Conservation (phyloP, 176 grass and related monocot species). For the bread wheat (Triticum aestivum) region IWGSC_CS_RefSeq_v2.1 NC_057802.1:443081450-443081949, state of each 20-base stretch:
- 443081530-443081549: slow-evolving; percentile 4
- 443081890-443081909: not conserved
- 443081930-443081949: not conserved
- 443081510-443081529: slow-evolving; percentile 54
- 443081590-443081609: slow-evolving; percentile 29
- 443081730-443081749: slow-evolving; percentile 41
- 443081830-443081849: slow-evolving; percentile 15
- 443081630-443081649: slow-evolving; percentile 13
- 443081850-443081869: not conserved
- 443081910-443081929: slow-evolving; percentile 7
- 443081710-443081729: slow-evolving; percentile 46
- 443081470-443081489: slow-evolving; percentile 56
- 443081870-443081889: not conserved
- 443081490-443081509: slow-evolving; percentile 64
- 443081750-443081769: slow-evolving; percentile 14
- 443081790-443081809: slow-evolving; percentile 31
- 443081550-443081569: slow-evolving; percentile 18
- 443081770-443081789: slow-evolving; percentile 40
- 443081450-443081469: slow-evolving; percentile 18
- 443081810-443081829: slow-evolving; percentile 33
- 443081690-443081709: slow-evolving; percentile 30
- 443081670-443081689: slow-evolving; percentile 20
- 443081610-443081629: slow-evolving; percentile 18
- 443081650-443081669: slow-evolving; percentile 11
- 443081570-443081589: slow-evolving; percentile 25